Evolutionary conservation across 345 rosid genomes (phyloP), one percentile per base, ranked within the genome.

Genomic region (Geranium rotundifolium): DNA sequence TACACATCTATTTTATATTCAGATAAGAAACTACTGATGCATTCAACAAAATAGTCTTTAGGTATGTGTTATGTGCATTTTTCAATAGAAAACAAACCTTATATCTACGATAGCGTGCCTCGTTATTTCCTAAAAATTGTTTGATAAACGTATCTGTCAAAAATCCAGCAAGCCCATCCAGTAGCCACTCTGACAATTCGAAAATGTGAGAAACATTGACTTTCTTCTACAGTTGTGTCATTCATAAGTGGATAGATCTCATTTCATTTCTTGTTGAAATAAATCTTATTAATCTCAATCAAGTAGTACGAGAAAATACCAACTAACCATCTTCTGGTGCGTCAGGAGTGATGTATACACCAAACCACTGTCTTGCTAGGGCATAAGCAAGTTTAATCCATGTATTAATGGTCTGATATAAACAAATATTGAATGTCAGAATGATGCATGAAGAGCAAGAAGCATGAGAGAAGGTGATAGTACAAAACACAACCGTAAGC

Each of bases 281-380:
- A 55, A 16, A 55, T 55, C n/a, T 17, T 5, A 55, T n/a, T 55
- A 46, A 46, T 14, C 19, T 9, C 57, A 17, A 55, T 18, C 19
- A 34, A 34, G 41, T 18, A 17, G 19, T 17, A 16, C 57, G n/a
- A 55, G n/a, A 9, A 55, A 17, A 55, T n/a, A 56, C 46, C 63
- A 65, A 67, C 63, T 75, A 78, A 88, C 99, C 99, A 77, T 93
- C 99, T 76, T 79, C 82, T 64, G 90, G 84, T 71, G 86, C 80
- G 65, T 89, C 91, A 1, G 96, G 82, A 59, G 88, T 77, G 55
- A 93, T 76, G 74, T 80, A 93, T 56, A 83, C 82, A 55, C 99
- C 99, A 83, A 93, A 93, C 99, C 99, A 93, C 81, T 93, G 99
- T 65, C 84, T 90, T 59, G 99, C 97, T 65, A 93, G 90, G 58